phyloP scores from a whole-genome alignment of 768 basidiomycete species.

The Psilocybe azurescens region DNA sequence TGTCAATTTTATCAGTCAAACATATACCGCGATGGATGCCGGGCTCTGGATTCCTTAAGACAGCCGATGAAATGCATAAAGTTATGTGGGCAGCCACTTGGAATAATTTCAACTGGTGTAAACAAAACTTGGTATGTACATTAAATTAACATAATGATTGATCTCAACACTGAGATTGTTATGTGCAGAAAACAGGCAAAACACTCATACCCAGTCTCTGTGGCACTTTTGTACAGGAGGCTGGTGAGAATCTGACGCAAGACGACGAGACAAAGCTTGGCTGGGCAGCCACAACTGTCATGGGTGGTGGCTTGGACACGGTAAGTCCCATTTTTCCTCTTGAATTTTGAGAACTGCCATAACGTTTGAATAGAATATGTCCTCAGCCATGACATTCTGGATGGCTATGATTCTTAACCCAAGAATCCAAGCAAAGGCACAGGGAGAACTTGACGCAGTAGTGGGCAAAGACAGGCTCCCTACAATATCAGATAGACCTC shows the following conservation, averaged over 20 bases:
- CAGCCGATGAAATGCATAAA: slow-evolving; percentile 39
- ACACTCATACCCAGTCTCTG: slow-evolving; percentile 41
- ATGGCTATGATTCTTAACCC: slow-evolving; percentile 24
- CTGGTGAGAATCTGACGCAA: slow-evolving; percentile 35
- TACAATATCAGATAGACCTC: slow-evolving; percentile 16
- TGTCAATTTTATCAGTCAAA: slow-evolving; percentile 27
- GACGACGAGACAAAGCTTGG: slow-evolving; percentile 40
- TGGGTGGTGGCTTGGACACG: slow-evolving; percentile 12
- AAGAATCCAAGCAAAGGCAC: slow-evolving; percentile 24
- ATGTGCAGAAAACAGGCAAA: slow-evolving; percentile 37
- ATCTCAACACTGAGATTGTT: not conserved
- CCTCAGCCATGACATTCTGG: slow-evolving; percentile 44
- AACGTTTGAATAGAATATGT: slow-evolving; percentile 30
- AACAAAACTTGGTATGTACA: slow-evolving; percentile 37
- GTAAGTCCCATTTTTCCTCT: not conserved
- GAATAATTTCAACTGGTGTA: slow-evolving; percentile 38
- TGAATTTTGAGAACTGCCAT: slow-evolving; percentile 25
- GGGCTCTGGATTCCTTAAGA: slow-evolving; percentile 53
- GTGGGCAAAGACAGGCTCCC: slow-evolving; percentile 28
- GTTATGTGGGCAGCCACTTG: not conserved
- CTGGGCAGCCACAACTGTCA: slow-evolving; percentile 32
- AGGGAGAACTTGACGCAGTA: slow-evolving; percentile 31
- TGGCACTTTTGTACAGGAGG: slow-evolving; percentile 32
- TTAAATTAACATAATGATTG: no score
- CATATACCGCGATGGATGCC: slow-evolving; percentile 58